Evolutionary conservation across 2,329 filamentous ascomycete genomes (phyloP), one percentile per base, ranked within the genome.

Genomic region (Ophiocordyceps robertsii): DNA sequence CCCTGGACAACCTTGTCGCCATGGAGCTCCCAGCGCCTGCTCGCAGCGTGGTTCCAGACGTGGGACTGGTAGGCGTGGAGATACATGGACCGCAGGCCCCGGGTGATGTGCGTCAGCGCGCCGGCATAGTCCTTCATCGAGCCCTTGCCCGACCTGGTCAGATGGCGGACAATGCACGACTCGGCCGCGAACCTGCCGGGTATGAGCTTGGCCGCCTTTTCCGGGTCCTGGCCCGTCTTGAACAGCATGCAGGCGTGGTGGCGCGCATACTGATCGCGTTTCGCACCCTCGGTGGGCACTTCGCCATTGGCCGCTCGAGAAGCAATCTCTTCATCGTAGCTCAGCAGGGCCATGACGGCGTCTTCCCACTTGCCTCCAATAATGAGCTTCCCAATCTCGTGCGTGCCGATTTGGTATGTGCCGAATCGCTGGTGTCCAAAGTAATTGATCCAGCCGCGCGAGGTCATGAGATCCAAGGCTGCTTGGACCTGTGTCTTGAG

Each of bases 361-460:
- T 77, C 84, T 56, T 89, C 73, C 51, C 88, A 88, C 54, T 95
- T 79, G 29, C 77, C 82, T 51, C 84, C 75, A 1, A 98, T 72
- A 56, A 98, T 88, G 58, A 85, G 81, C 56, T 82, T 77, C 39
- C 92, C 92, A 40, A 95, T 69, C 35, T 81, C 74, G 55, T 96
- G 87, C 0, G 92, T 98, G 30, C 88, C 84, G 12, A 85, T 82
- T 27, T 78, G 68, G 60, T 92, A 90, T 0, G 88, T 90, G 27
- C 92, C 92, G 54, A 98, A 98, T 21, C 92, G 80, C 64, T 98
- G 92, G n/a, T 96, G 77, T 9, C 92, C 92, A 56, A 89, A 98
- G 66, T 96, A 98, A 64, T 98, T 98, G 63, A 98, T 80, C 68
- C 93, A 98, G 3, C 92, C 92, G 37, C 81, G 73, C 37, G 77